A percentile compares a stretch with the other conserved stretches of the same genome.
phyloP scores from a whole-genome alignment of 108 stramenopile genomes.

The Epithemia pelagica region DNA sequence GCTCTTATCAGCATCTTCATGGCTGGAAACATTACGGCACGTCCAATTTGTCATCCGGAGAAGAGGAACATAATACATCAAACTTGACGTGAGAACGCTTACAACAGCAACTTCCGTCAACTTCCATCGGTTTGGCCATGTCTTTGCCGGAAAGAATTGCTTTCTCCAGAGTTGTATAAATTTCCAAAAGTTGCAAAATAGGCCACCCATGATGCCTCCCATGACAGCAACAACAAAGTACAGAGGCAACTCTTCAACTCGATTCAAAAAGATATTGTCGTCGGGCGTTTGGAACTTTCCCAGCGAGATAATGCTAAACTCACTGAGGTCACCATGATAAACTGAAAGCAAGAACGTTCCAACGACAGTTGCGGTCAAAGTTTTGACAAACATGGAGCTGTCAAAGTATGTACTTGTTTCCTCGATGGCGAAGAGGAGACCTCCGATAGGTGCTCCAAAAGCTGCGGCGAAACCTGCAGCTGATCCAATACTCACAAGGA shows the following conservation, averaged over 20 bases:
- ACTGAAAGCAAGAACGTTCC: conserved; percentile 53
- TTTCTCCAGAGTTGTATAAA: conserved; percentile 10
- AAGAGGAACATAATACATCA: conserved; percentile 24
- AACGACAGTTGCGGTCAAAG: conserved; percentile 41
- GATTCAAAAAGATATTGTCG: conserved; percentile 20
- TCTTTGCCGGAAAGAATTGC: not conserved
- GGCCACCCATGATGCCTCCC: conserved; percentile 45
- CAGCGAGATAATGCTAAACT: conserved; percentile 43
- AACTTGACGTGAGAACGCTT: conserved; percentile 27
- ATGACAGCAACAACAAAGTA: conserved; percentile 30
- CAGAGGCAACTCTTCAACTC: conserved; percentile 28
- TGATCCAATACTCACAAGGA: conserved; percentile 69
- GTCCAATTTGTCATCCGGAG: conserved; percentile 9
- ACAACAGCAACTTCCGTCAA: conserved; percentile 20
- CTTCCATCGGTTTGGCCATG: conserved; percentile 4
- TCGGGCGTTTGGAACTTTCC: conserved; percentile 10
- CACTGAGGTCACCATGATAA: conserved; percentile 31
- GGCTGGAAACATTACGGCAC: conserved; percentile 7
- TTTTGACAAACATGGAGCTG: conserved; percentile 46
- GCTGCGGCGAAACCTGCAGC: conserved; percentile 79
- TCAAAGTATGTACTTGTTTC: conserved; percentile 52
- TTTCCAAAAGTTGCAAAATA: conserved; percentile 18
- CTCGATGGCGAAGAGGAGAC: conserved; percentile 43
- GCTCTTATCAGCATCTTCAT: conserved; percentile 1
- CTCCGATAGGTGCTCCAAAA: conserved; percentile 85